These are phyloP conservation scores for Kwoniella shivajii DNA, from an alignment of 1,284 basidiomycete species.

Conservation along the genomic window DNA sequence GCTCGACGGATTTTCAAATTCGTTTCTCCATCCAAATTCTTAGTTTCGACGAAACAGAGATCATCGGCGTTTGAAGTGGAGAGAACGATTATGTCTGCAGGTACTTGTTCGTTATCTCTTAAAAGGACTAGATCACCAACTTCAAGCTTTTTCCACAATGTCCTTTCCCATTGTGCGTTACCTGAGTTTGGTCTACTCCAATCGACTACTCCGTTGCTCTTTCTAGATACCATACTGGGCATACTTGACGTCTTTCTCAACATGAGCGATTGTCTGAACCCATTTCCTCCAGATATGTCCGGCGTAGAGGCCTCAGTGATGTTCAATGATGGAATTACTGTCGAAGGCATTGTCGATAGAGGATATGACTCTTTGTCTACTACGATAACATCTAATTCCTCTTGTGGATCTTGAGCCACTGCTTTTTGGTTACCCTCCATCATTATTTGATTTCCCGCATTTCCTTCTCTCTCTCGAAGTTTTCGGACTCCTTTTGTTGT, in stretches of 20 bases:
- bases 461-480: conserved; percentile 77
- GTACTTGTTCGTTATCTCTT: conserved; percentile 91
- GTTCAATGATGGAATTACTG: conserved; percentile 20
- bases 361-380: conserved; percentile 25
- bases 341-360: conserved; percentile 40
- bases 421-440: conserved; percentile 59
- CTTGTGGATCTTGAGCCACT: conserved; percentile 34
- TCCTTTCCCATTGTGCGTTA: conserved; percentile 86
- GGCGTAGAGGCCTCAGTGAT: conserved; percentile 8
- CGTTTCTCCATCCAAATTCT: conserved; percentile 96
- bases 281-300: background rate
- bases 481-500: conserved; percentile 83
- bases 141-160: conserved; percentile 97
- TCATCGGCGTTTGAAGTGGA: conserved; percentile 73
- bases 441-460: conserved; percentile 64
- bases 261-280: conserved; percentile 6
- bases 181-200: conserved; percentile 70
- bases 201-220: conserved; percentile 72
- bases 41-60: conserved; percentile 87
- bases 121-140: conserved; percentile 94
- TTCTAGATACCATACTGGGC: conserved; percentile 55
- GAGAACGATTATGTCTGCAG: conserved; percentile 89
- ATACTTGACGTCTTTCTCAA: conserved; percentile 22
- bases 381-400: conserved; percentile 16
- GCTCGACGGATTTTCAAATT: conserved; percentile 87